Evolutionary conservation across 1,139 yeast genomes (phyloP).

Genomic region (Geotrichum reessii): DNA sequence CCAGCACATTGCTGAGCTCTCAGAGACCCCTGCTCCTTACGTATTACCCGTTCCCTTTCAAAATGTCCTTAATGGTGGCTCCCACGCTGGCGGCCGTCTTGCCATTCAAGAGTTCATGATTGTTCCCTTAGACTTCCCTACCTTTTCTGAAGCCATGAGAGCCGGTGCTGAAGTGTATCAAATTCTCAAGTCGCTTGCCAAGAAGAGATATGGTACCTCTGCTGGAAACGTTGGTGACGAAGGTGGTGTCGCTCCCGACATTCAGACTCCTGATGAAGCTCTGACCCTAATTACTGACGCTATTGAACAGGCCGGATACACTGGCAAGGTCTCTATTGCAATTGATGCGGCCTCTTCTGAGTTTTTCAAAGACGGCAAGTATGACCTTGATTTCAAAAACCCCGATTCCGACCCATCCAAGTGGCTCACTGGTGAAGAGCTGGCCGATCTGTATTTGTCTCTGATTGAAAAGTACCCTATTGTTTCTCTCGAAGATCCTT

Average conservation of each 20-base stretch:
- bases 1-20: conserved; percentile 71
- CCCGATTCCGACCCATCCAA: conserved; percentile 81
- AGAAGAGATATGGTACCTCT: conserved; percentile 88
- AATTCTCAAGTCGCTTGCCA: conserved; percentile 81
- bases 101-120: conserved; percentile 99
- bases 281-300: conserved; percentile 83
- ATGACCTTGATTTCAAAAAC: conserved; percentile 96
- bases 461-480: conserved; percentile 88
- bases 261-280: conserved; percentile 89
- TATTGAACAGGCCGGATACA: conserved; percentile 88
- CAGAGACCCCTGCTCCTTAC: conserved; percentile 62
- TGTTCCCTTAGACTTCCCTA: conserved; percentile 81
- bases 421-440: conserved; percentile 82
- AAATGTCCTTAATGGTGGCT: conserved; percentile 97
- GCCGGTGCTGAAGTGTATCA: conserved; percentile 96
- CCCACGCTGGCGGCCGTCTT: conserved; percentile 98
- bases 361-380: conserved; percentile 91
- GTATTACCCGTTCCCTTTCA: conserved; percentile 95
- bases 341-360: conserved; percentile 95
- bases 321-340: conserved; percentile 83
- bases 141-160: conserved; percentile 90
- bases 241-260: conserved; percentile 99
- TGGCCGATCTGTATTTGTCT: conserved; percentile 73
- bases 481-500: conserved; percentile 96
- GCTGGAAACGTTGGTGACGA: conserved; percentile 99